Evolutionary conservation across 192 early-diverging fungal species (phyloP).

Genomic region (Backusella parvicylindrica): DNA sequence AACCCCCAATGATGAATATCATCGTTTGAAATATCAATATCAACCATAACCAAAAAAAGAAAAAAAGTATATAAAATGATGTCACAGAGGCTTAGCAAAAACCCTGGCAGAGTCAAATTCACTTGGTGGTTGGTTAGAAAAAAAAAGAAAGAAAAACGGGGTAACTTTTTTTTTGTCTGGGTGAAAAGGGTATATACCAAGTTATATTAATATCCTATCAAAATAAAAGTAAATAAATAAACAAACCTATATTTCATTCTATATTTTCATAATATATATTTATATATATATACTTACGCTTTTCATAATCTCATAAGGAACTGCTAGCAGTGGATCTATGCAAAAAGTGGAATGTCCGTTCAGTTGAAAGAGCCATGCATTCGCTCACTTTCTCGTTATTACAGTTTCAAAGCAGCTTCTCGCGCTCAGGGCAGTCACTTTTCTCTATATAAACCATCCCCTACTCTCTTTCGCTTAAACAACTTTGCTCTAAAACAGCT

Average conservation of each 20-base stretch:
- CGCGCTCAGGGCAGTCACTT: background rate
- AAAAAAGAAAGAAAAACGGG: background rate
- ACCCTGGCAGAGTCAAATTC: background rate
- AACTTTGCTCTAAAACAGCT: background rate
- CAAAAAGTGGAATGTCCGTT: conserved; percentile 15
- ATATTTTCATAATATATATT: too few relatives aligned
- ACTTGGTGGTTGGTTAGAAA: background rate
- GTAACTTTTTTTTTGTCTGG: background rate
- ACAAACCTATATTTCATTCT: too few relatives aligned
- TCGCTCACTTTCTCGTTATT: conserved; percentile 11
- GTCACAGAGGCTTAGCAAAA: conserved; percentile 4
- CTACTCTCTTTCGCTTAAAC: background rate
- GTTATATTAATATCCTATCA: background rate
- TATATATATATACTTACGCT: background rate
- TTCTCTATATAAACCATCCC: background rate
- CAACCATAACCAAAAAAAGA: background rate
- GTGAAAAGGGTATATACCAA: too few relatives aligned
- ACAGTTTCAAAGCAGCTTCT: background rate
- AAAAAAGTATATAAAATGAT: background rate
- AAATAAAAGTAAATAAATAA: background rate
- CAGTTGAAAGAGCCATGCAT: conserved; percentile 17
- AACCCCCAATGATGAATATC: too few relatives aligned
- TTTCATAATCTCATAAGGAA: background rate
- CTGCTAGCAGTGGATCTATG: background rate
- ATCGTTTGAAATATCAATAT: too few relatives aligned